phyloP scores from a whole-genome alignment of 345 rosid species.

The Melaleuca alternifolia region DNA sequence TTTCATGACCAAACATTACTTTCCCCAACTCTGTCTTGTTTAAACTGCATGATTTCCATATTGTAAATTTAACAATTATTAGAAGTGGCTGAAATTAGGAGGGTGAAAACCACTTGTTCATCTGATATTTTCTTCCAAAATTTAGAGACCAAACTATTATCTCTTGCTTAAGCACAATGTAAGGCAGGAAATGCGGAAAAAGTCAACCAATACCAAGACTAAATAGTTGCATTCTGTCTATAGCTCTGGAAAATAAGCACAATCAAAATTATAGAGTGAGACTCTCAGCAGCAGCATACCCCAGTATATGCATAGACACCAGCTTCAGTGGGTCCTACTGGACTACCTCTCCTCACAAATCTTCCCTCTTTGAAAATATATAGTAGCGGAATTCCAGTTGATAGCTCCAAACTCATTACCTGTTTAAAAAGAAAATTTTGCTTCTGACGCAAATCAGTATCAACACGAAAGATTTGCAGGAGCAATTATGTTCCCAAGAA shows the following conservation, averaged over 20 bases:
- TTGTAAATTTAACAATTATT: neutral
- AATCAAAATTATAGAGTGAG: neutral
- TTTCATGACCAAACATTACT: neutral
- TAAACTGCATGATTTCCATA: neutral
- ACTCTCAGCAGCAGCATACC: constrained; percentile 22
- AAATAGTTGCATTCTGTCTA: neutral
- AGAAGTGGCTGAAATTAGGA: neutral
- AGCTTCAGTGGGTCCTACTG: constrained; percentile 76
- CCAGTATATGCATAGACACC: constrained; percentile 95
- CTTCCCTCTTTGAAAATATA: constrained; percentile 84
- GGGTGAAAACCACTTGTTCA: neutral
- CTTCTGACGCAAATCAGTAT: neutral
- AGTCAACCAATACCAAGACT: neutral
- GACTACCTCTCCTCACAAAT: constrained; percentile 86
- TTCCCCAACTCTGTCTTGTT: neutral
- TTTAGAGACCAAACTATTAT: neutral
- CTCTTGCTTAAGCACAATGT: neutral
- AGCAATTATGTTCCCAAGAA: neutral
- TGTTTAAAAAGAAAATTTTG: constrained; percentile 2
- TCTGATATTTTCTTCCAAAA: neutral
- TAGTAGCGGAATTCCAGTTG: constrained; percentile 92
- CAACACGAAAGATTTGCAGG: neutral
- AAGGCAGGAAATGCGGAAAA: neutral
- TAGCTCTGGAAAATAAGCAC: neutral
- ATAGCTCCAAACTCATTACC: constrained; percentile 81